Conservation (phyloP, 768 basidiomycete species). For the Xanthoconium purpureum region DNA sequence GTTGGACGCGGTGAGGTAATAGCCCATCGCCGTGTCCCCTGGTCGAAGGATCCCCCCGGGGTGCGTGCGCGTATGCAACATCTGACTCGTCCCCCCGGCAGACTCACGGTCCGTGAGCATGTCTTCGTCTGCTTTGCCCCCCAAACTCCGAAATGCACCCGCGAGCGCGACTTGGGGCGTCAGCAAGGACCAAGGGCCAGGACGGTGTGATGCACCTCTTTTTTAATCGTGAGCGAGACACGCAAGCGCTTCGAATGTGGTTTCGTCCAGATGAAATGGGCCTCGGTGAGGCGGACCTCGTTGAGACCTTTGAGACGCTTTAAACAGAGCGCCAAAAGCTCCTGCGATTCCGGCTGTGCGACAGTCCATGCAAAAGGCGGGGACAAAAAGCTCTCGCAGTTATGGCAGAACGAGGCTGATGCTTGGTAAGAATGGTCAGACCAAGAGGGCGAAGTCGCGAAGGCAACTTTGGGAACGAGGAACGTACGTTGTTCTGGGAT, state of each 20-base stretch:
- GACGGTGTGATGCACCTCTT: constrained; percentile 82
- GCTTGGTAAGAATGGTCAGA: constrained; percentile 41
- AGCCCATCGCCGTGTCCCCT: constrained; percentile 91
- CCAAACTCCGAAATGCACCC: constrained; percentile 67
- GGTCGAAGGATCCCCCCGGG: constrained; percentile 92
- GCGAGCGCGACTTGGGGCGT: constrained; percentile 88
- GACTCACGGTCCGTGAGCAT: constrained; percentile 61
- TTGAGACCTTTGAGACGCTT: constrained; percentile 92
- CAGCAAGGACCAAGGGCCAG: too few relatives aligned
- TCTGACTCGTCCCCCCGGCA: constrained; percentile 61
- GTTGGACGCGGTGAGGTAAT: constrained; percentile 84
- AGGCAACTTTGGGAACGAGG: too few relatives aligned
- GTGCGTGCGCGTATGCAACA: constrained; percentile 95
- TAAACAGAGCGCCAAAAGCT: constrained; percentile 90
- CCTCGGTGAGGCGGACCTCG: constrained; percentile 95
- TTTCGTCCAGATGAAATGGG: constrained; percentile 99
- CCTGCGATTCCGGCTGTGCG: constrained; percentile 86
- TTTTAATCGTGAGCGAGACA: constrained; percentile 95
- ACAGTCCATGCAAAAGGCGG: constrained; percentile 86
- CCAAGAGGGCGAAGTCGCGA: neutral
- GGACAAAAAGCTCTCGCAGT: constrained; percentile 93
- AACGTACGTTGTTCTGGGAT: constrained; percentile 89
- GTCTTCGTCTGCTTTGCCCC: constrained; percentile 45
- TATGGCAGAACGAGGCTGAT: constrained; percentile 88
- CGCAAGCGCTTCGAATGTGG: constrained; percentile 93